Base-by-base conservation (phyloP, 2,329 filamentous ascomycete genomes). In the Alternaria viburni region DNA sequence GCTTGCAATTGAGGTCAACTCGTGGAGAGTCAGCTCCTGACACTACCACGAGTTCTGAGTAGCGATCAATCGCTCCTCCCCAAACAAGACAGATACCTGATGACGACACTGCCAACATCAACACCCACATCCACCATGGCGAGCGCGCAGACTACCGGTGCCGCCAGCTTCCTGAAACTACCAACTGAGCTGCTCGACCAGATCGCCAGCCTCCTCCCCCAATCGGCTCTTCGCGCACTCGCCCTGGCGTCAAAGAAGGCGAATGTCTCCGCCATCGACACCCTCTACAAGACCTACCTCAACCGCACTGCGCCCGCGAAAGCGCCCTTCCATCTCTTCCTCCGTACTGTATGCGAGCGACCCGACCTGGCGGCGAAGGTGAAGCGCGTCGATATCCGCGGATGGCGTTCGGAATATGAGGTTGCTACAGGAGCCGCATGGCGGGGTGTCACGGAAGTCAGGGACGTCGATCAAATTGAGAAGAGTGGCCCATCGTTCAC, bases 391-490 rank as follows among this genome's bases (percentile, higher is more conserved):
- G 50, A 65, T 12, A 61, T 65, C 5, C 62, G 59, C 7, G 65
- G 62, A 7, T 67, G 62, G 59, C 62, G 65, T 15, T 65, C 65
- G 11, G 54, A 65, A 9, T 59, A 52, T 26, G 58, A 65, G 19
- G 47, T 62, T 2, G 65, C 52, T 0, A 62, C 55, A 3, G 56
- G 59, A 12, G 23, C 30, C 5, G 7, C 36, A 5, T 67, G 59
- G 62, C 32, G 23, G 28, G 47, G 36, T 2, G 8, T 47, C 6
- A 54, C 41, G 12, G 45, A 44, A 7, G 8, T 19, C 3, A 52
- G 45, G 1, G 32, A 25, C 4, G 32, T 23, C 4, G 30, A 49
- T 2, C 23, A 19, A 25, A 19, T n/a, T 15, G 25, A 57, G 32
- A 47, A 36, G 32, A 46, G 13, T 2, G 45, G 52, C 8, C 52